phyloP scores from a whole-genome alignment of 257 asterid species.

The Marsdenia floribunda region DNA sequence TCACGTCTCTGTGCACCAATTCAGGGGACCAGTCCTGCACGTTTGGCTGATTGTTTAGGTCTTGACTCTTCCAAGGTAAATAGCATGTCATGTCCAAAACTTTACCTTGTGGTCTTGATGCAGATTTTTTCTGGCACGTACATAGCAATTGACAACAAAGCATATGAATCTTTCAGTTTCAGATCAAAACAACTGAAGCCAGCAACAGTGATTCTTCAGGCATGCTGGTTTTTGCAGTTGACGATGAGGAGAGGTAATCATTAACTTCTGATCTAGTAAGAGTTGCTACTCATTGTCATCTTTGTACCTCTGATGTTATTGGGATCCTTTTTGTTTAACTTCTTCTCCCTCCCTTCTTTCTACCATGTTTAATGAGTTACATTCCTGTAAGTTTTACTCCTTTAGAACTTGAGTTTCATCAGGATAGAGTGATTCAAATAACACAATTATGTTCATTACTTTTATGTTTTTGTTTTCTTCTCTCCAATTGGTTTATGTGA shows the following conservation, averaged over 20 bases:
- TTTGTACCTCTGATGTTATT: neutral
- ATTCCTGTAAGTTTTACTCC: neutral
- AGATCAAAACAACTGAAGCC: slow-evolving; percentile 61
- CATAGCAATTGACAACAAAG: slow-evolving; percentile 22
- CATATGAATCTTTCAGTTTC: slow-evolving; percentile 55
- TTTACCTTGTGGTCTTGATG: neutral
- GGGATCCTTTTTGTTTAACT: neutral
- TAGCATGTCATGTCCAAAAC: slow-evolving; percentile 8
- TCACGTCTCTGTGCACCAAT: slow-evolving; percentile 93
- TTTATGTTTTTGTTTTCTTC: neutral
- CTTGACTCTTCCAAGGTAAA: slow-evolving; percentile 90
- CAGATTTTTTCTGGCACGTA: slow-evolving; percentile 4
- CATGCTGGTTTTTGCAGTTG: slow-evolving; percentile 45
- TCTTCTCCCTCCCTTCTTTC: neutral
- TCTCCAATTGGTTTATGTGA: neutral
- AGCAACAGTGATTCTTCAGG: slow-evolving; percentile 58
- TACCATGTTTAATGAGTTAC: neutral
- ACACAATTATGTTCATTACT: neutral
- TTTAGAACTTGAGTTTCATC: neutral
- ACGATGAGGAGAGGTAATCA: slow-evolving; percentile 82
- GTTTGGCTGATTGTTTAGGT: slow-evolving; percentile 97
- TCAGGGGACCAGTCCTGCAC: slow-evolving; percentile 97
- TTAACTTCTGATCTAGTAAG: neutral
- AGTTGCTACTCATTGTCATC: neutral
- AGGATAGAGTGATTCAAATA: neutral